phyloP scores from a whole-genome alignment of 2,329 filamentous ascomycete genomes.

The Plectosphaerella plurivora region DNA sequence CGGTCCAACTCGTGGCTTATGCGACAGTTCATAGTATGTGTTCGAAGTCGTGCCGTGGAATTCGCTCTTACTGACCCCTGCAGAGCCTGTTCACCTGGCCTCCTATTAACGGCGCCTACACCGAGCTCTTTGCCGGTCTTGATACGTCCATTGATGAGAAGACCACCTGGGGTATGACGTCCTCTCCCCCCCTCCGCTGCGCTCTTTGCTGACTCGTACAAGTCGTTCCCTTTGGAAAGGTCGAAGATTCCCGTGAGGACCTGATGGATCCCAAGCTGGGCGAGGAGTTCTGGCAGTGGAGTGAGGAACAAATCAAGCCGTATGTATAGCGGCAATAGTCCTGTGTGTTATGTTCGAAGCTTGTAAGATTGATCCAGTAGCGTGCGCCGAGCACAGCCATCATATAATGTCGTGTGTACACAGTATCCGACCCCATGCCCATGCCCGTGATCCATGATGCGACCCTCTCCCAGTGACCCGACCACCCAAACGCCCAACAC shows the following conservation, averaged over 20 bases:
- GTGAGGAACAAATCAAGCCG: slow-evolving; percentile 7
- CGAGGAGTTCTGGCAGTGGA: slow-evolving; percentile 11
- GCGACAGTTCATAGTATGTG: too few relatives aligned
- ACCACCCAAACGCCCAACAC: slow-evolving; percentile 1
- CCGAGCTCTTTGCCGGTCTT: background rate
- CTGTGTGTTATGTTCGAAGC: background rate
- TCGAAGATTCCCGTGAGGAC: slow-evolving; percentile 4
- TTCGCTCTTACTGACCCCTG: background rate
- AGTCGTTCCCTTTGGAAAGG: slow-evolving; percentile 7
- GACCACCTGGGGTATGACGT: background rate
- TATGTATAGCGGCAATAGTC: background rate
- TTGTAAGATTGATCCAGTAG: background rate
- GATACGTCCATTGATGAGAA: background rate
- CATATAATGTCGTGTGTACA: background rate
- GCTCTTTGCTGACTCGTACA: background rate
- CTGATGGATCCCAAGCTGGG: slow-evolving; percentile 4
- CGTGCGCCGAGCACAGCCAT: too few relatives aligned
- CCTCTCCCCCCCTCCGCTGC: background rate
- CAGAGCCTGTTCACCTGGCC: background rate
- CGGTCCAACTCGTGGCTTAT: slow-evolving; percentile 1
- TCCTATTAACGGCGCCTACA: background rate
- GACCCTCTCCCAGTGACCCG: background rate
- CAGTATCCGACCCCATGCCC: background rate
- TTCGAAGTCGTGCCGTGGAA: background rate
- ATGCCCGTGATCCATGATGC: background rate